Evolutionary conservation across 495 filamentous ascomycete genomes (phyloP), one percentile per base, ranked within the genome.

Genomic region (Podospora didyma): DNA sequence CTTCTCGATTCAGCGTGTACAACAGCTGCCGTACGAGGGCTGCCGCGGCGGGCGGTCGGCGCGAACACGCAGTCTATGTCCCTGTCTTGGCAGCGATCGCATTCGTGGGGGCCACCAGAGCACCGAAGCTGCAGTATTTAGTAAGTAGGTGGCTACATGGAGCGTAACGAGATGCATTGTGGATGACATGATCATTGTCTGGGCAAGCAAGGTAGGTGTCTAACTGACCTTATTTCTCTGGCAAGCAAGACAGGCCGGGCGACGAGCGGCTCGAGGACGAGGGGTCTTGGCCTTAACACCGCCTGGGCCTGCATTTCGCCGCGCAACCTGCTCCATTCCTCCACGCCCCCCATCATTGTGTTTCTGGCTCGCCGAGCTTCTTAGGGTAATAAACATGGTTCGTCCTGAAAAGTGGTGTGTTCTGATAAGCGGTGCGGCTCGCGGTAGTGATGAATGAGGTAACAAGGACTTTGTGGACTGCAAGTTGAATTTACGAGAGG

Each of bases 161-260:
- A 37, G 39, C 12, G 39, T 7, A 14, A 2, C 39, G n/a, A 14
- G 39, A 42, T 5, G 12, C 14, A n/a, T n/a, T 16, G n/a, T 42
- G 5, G n/a, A 42, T 10, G 39, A 17, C 9, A 42, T 42, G 39
- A 42, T 14, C 10, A 42, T 1, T 42, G 12, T 16, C 12, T 16
- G 14, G n/a, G 16, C 16, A 16, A 1, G 2, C 34, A 14, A 37
- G 9, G 35, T 19, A 10, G 52, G 11, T 28, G 35, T 14, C 7
- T 19, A 22, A 5, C 35, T 14, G n/a, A 58, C 56, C 56, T 58
- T 58, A 11, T 58, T 52, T 7, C 39, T 51, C 41, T 53, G 56
- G 28, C 56, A 58, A 0, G 44, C 48, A 42, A 48, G 24, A 53
- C 56, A 58, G 23, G 56, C 49, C n/a, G 56, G 49, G 24, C 56